Evolutionary conservation across 1,139 yeast species (phyloP).

Genomic region (Oligophagozyma castellii): DNA sequence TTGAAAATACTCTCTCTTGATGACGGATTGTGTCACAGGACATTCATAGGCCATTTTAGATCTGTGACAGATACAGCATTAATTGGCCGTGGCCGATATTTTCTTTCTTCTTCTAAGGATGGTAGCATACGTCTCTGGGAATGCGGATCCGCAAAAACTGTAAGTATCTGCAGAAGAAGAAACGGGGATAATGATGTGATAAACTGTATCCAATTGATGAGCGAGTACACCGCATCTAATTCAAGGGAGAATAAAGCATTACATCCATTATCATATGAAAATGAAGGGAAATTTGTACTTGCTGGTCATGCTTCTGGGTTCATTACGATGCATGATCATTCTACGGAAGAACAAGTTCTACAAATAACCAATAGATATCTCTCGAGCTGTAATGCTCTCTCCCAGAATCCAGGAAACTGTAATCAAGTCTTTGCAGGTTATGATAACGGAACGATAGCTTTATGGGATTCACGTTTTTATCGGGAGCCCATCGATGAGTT

Average conservation of each 20-base stretch:
- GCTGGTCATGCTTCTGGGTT: slow-evolving; percentile 40
- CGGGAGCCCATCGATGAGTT: slow-evolving; percentile 7
- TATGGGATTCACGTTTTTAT: slow-evolving; percentile 27
- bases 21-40: slow-evolving; percentile 37
- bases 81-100: slow-evolving; percentile 52
- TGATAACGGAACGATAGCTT: slow-evolving; percentile 31
- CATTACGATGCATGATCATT: slow-evolving; percentile 29
- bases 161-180: slow-evolving; percentile 29
- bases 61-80: slow-evolving; percentile 34
- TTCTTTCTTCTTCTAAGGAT: slow-evolving; percentile 38
- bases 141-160: slow-evolving; percentile 38
- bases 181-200: slow-evolving; percentile 27
- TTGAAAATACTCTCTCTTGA: slow-evolving; percentile 43
- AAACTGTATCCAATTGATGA: slow-evolving; percentile 11
- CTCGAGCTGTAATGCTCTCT: slow-evolving; percentile 12
- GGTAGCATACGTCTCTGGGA: slow-evolving; percentile 55
- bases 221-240: slow-evolving; percentile 1
- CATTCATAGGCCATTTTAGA: slow-evolving; percentile 33
- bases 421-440: slow-evolving; percentile 31
- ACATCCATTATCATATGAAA: slow-evolving; percentile 27
- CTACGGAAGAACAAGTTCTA: slow-evolving; percentile 12
- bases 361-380: slow-evolving; percentile 12
- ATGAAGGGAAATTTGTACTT: slow-evolving; percentile 27
- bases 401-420: slow-evolving; percentile 10
- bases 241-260: not conserved